Evolutionary conservation across 768 basidiomycete species (phyloP).

Genomic region (Tephrocybe sp.): DNA sequence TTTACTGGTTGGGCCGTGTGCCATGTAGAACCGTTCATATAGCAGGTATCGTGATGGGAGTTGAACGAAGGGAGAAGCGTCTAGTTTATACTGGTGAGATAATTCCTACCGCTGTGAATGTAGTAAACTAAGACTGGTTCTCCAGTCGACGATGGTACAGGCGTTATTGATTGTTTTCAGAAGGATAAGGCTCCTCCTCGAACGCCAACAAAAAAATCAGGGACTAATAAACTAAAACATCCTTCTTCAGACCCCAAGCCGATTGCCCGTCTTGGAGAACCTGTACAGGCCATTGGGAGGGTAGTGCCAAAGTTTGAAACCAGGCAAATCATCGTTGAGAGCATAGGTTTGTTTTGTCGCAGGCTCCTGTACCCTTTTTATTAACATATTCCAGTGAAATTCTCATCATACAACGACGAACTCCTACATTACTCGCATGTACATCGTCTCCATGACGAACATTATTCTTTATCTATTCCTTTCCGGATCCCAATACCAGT

Average conservation of each 20-base stretch:
- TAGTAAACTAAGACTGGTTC: background rate
- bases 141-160: slow-evolving; percentile 77
- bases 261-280: slow-evolving; percentile 42
- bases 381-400: slow-evolving; percentile 32
- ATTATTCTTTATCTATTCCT: slow-evolving; percentile 45
- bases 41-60: slow-evolving; percentile 63
- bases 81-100: slow-evolving; percentile 55
- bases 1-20: slow-evolving; percentile 68
- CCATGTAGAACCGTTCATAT: slow-evolving; percentile 66
- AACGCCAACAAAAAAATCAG: background rate
- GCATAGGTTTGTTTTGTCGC: slow-evolving; percentile 40
- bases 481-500: slow-evolving; percentile 43
- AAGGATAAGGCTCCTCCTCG: slow-evolving; percentile 19
- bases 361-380: background rate
- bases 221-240: slow-evolving; percentile 13
- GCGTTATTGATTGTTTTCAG: slow-evolving; percentile 64
- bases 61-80: slow-evolving; percentile 56
- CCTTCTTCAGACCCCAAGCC: slow-evolving; percentile 24
- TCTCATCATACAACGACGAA: slow-evolving; percentile 55
- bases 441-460: slow-evolving; percentile 45
- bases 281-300: slow-evolving; percentile 45
- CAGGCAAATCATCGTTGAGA: slow-evolving; percentile 43
- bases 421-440: slow-evolving; percentile 54
- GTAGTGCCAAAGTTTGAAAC: slow-evolving; percentile 37
- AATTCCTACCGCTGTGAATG: background rate